These are phyloP conservation scores for Alternaria solani DNA, from an alignment of 2,329 filamentous ascomycete species.

Conservation along the genomic window DNA sequence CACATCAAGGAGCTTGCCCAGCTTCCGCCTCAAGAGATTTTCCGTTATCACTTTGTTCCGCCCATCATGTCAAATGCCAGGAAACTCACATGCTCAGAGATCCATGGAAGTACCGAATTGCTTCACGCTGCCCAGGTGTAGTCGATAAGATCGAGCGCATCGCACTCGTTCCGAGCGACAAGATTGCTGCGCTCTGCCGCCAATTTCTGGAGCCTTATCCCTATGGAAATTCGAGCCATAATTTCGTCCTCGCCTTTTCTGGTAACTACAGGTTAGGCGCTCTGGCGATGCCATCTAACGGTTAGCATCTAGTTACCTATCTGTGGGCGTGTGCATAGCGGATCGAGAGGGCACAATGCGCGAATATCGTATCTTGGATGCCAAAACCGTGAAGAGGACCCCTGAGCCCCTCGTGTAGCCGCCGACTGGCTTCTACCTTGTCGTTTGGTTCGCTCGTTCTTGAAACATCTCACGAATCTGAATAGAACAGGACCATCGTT, in stretches of 20 bases:
- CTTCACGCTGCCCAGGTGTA: background rate
- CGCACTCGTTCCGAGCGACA: background rate
- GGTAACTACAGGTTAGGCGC: background rate
- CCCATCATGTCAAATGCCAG: background rate
- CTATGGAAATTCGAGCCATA: rapidly evolving
- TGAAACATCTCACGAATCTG: background rate
- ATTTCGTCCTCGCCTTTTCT: background rate
- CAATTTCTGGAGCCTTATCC: background rate
- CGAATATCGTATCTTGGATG: background rate
- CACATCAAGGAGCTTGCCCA: background rate
- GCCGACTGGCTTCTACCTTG: background rate
- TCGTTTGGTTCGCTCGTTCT: background rate
- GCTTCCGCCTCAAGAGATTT: background rate
- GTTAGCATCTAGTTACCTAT: background rate
- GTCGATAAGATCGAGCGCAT: background rate
- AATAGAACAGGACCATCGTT: background rate
- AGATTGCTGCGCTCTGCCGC: background rate
- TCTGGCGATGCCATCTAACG: background rate
- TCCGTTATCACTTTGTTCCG: rapidly evolving
- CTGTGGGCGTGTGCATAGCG: background rate
- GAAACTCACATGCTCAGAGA: background rate
- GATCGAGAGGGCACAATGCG: background rate
- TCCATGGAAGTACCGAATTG: background rate
- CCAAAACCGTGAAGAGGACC: rapidly evolving
- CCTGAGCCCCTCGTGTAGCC: background rate